Conservation (phyloP, 176 grass and related monocot genomes). For the Carex kokanica region DNA sequence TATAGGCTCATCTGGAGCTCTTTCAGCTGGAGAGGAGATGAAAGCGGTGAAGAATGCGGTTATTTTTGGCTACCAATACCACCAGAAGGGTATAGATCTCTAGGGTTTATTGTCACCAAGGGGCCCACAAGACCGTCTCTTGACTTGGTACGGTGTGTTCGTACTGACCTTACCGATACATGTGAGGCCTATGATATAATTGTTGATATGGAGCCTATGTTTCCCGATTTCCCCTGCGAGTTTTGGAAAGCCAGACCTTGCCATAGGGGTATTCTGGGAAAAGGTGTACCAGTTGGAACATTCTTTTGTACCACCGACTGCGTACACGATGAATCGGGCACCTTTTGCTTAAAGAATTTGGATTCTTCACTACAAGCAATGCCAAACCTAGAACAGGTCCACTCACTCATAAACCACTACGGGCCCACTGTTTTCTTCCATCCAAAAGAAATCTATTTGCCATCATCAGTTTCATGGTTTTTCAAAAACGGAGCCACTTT, state of each 20-base stretch:
- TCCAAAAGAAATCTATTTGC: constrained; percentile 78
- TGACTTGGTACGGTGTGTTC: constrained; percentile 59
- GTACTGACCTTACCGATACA: constrained; percentile 61
- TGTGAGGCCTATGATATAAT: constrained; percentile 55
- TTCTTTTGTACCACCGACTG: constrained; percentile 63
- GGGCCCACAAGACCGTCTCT: constrained; percentile 58
- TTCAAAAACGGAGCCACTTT: constrained; percentile 82
- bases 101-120: constrained; percentile 65
- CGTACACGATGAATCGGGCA: constrained; percentile 24
- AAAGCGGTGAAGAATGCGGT: constrained; percentile 44
- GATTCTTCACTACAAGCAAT: constrained; percentile 58
- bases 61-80: constrained; percentile 62
- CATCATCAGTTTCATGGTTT: constrained; percentile 92
- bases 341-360: constrained; percentile 72
- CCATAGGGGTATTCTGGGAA: constrained; percentile 51
- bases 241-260: constrained; percentile 71
- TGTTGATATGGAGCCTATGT: constrained; percentile 40
- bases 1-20: constrained; percentile 72
- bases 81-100: constrained; percentile 52
- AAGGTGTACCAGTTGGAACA: constrained; percentile 64
- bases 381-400: constrained; percentile 78
- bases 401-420: constrained; percentile 81
- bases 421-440: constrained; percentile 88
- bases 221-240: constrained; percentile 40
- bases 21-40: constrained; percentile 35